Base-by-base conservation (phyloP, 208 protist species). In the Phytomonas serpens region DNA sequence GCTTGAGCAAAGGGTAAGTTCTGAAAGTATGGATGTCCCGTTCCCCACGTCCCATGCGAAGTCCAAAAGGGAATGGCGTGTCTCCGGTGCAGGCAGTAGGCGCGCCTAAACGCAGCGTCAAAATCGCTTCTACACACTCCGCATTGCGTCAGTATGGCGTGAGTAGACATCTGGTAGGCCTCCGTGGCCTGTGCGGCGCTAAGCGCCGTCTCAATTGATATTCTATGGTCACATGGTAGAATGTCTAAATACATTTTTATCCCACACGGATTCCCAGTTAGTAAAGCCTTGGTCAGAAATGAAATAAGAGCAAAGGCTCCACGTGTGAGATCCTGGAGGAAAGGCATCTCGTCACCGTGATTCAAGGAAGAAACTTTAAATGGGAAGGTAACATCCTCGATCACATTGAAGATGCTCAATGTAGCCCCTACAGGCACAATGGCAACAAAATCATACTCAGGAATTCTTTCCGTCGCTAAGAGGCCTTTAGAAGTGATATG, bases 11-110 rank as follows among this genome's bases (percentile, higher is more conserved):
- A 93, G 0, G 78, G 71, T 2, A 86, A 93, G 30, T 76, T 62
- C 67, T 84, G 75, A 72, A 93, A 96, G 67, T 84, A 88, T 33
- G 91, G 91, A 77, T 93, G 91, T 3, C 88, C 88, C 14, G 80
- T 78, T 71, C 88, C 82, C 42, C 77, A 78, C 13, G 57, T 71
- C 31, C 74, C 86, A 31, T 75, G 88, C 29, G 74, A 74, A 51
- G 81, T 83, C 88, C 88, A 96, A 66, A 96, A 90, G 2, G 91
- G 91, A 69, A 96, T 84, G 33, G 82, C 88, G 73, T 94, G 88
- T 11, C 88, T 87, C 0, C 91, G 83, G 66, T 92, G 93, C 69
- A 96, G 87, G 71, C 88, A 93, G 75, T 93, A 96, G 19, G 87
- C 87, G 77, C 87, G 83, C 5, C 84, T 78, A 75, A 94, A 93